Percentiles rank a stretch among this genome's conserved stretches.
Evolutionary conservation across 495 filamentous ascomycete species (phyloP).

Genomic region (Hyaloscypha variabilis): DNA sequence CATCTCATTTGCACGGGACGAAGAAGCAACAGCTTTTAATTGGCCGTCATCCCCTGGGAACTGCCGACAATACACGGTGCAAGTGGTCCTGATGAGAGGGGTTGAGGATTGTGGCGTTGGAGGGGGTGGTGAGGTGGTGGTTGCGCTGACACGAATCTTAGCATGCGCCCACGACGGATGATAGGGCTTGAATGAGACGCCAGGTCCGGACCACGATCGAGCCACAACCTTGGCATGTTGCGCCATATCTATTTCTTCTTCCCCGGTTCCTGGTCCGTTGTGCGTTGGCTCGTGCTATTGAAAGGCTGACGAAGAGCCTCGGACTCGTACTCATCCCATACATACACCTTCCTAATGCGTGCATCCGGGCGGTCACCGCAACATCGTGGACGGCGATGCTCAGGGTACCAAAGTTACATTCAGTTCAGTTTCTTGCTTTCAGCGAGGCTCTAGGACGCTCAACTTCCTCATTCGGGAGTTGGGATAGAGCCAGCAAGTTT

Average conservation of each 20-base stretch:
- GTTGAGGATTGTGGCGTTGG: background rate
- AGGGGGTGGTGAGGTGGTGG: background rate
- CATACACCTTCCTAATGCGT: background rate
- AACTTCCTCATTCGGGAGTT: background rate
- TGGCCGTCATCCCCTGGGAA: background rate
- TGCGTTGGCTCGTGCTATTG: background rate
- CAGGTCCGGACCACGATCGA: background rate
- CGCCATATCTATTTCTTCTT: background rate
- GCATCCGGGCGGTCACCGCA: background rate
- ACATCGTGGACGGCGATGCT: background rate
- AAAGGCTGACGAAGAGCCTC: background rate
- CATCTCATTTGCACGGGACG: background rate
- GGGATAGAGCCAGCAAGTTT: background rate
- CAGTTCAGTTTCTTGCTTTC: background rate
- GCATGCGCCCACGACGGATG: background rate
- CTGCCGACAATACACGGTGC: background rate
- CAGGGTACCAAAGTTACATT: background rate
- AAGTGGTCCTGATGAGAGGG: background rate
- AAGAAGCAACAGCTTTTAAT: background rate
- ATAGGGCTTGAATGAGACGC: background rate
- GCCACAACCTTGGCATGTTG: background rate
- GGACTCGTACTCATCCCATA: background rate
- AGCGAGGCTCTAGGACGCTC: background rate
- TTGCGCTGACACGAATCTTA: background rate
- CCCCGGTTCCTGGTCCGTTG: background rate